A percentile compares a stretch with the other conserved stretches of the same genome.
These are phyloP conservation scores for Albophoma yamanashiensis DNA, from an alignment of 2,329 filamentous ascomycete genomes.

Conservation along the genomic window DNA sequence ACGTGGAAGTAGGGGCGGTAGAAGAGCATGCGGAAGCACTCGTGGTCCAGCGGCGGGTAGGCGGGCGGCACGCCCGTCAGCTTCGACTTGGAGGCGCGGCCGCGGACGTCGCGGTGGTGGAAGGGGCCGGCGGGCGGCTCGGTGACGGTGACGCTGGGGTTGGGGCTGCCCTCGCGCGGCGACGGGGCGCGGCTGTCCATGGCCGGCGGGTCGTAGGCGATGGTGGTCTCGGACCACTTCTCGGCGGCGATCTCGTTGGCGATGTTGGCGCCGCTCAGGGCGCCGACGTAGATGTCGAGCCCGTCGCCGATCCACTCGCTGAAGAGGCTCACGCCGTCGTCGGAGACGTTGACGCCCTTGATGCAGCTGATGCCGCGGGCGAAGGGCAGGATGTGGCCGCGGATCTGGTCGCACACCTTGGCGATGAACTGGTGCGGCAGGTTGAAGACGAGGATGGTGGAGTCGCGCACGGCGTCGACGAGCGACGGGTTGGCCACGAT, in stretches of 20 bases:
- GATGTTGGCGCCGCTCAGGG: slow-evolving; percentile 91
- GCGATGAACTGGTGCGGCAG: slow-evolving; percentile 92
- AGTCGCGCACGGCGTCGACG: slow-evolving; percentile 67
- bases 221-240: slow-evolving; percentile 95
- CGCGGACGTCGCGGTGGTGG: slow-evolving; percentile 59
- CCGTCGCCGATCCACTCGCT: slow-evolving; percentile 88
- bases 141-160: slow-evolving; percentile 38
- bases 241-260: slow-evolving; percentile 89
- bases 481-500: slow-evolving; percentile 76
- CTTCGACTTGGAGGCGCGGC: slow-evolving; percentile 55
- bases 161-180: slow-evolving; percentile 35
- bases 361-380: slow-evolving; percentile 94
- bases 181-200: slow-evolving; percentile 71
- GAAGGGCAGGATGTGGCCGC: slow-evolving; percentile 82
- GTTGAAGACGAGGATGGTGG: slow-evolving; percentile 91
- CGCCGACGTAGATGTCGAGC: slow-evolving; percentile 92
- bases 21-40: slow-evolving; percentile 76
- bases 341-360: slow-evolving; percentile 90
- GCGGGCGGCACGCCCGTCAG: slow-evolving; percentile 68
- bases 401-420: slow-evolving; percentile 72
- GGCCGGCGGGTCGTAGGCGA: slow-evolving; percentile 87
- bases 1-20: slow-evolving; percentile 97
- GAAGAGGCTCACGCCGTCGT: slow-evolving; percentile 79
- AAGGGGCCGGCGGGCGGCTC: slow-evolving; percentile 42
- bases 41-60: slow-evolving; percentile 79